Percentiles rank a stretch among this genome's conserved stretches.
Conservation (phyloP, 768 basidiomycete genomes). For the Harrya chromipes region DNA sequence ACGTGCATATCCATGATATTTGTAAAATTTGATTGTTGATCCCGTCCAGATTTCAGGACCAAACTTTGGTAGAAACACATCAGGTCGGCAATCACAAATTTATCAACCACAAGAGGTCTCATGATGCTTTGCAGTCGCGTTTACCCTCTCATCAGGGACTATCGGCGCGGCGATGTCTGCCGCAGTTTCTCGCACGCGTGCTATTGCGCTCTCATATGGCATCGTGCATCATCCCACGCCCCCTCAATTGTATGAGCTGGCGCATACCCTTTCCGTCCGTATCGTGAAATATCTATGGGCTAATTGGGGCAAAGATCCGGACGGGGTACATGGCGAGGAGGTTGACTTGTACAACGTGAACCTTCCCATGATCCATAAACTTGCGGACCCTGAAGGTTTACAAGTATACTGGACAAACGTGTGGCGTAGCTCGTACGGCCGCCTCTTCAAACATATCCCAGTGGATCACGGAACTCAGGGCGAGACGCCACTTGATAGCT, state of each 20-base stretch:
- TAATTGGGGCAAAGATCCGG: constrained; percentile 77
- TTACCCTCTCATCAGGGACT: constrained; percentile 88
- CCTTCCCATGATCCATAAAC: constrained; percentile 72
- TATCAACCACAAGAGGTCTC: constrained; percentile 1
- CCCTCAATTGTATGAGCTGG: constrained; percentile 55
- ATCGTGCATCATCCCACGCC: constrained; percentile 72
- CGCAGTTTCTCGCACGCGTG: constrained; percentile 63
- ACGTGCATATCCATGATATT: constrained; percentile 22
- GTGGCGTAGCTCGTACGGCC: constrained; percentile 84
- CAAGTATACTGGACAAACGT: constrained; percentile 77
- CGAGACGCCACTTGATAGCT: constrained; percentile 38
- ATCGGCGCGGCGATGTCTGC: constrained; percentile 88
- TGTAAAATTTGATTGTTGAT: background rate
- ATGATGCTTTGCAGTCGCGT: constrained; percentile 54
- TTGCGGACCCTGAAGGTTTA: constrained; percentile 57
- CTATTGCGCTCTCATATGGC: constrained; percentile 89
- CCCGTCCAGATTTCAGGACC: constrained; percentile 71
- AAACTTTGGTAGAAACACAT: constrained; percentile 82
- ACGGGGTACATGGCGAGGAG: constrained; percentile 55
- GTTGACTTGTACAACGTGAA: constrained; percentile 87
- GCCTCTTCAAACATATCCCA: constrained; percentile 61
- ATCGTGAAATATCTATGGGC: constrained; percentile 76
- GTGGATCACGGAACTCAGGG: constrained; percentile 16
- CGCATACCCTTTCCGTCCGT: constrained; percentile 61
- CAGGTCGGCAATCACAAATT: constrained; percentile 43